These are phyloP conservation scores for Liquidambar formosana DNA, from an alignment of 164 flowering plant genomes.

Conservation along the genomic window DNA sequence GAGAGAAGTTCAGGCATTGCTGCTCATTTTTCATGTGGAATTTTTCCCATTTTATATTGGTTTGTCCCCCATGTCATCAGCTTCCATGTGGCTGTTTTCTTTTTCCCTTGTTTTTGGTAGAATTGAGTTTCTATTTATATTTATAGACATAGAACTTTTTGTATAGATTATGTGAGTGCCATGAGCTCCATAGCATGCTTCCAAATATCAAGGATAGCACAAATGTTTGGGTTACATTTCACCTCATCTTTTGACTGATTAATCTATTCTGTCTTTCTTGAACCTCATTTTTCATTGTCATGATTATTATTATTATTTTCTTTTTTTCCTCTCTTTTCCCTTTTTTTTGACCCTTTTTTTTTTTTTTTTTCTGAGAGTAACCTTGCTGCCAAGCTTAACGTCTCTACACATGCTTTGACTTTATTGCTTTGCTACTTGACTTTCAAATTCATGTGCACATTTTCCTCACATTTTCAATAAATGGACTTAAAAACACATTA, in stretches of 20 bases:
- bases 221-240: neutral
- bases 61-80: neutral
- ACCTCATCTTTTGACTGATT: neutral
- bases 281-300: no score
- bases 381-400: no score
- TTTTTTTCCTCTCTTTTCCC: no score
- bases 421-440: no score
- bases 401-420: no score
- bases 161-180: conserved; percentile 9
- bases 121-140: neutral
- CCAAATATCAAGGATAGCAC: neutral
- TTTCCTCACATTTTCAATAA: no score
- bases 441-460: no score
- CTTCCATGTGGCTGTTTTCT: neutral
- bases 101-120: neutral
- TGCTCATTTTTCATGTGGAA: neutral
- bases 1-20: neutral
- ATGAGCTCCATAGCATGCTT: conserved; percentile 3
- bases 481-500: no score
- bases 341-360: no score
- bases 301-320: no score
- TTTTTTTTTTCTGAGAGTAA: no score
- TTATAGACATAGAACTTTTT: neutral
- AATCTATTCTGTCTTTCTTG: neutral
- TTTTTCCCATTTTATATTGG: neutral